phyloP scores from a whole-genome alignment of 192 early-diverging fungal species.

The Linderina pennispora region DNA sequence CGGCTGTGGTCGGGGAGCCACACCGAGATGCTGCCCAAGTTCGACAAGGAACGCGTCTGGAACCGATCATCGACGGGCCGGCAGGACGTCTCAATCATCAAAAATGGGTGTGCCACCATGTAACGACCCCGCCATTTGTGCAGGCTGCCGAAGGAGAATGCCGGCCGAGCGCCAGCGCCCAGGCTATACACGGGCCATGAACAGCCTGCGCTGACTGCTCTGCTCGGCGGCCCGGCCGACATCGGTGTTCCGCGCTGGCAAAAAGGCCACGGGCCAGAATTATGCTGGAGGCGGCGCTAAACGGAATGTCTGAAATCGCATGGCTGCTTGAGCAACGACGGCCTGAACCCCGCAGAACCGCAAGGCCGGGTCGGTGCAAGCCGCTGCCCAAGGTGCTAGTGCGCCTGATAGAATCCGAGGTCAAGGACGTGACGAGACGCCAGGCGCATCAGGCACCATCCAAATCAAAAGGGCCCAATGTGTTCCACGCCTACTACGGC shows the following conservation, averaged over 20 bases:
- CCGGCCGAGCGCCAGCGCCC: constrained; percentile 16
- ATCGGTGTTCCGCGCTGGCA: constrained; percentile 62
- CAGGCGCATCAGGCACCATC: constrained; percentile 60
- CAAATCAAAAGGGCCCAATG: constrained; percentile 64
- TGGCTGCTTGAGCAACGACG: constrained; percentile 70
- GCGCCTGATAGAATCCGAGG: constrained; percentile 48
- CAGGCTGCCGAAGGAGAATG: constrained; percentile 52
- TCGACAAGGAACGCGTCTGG: constrained; percentile 66
- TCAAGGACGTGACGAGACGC: constrained; percentile 41
- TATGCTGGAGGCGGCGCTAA: constrained; percentile 78
- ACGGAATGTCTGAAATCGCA: constrained; percentile 87
- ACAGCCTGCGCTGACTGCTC: constrained; percentile 72
- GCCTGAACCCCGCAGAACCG: constrained; percentile 14
- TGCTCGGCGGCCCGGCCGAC: constrained; percentile 65
- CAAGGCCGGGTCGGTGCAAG: constrained; percentile 52
- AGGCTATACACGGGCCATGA: constrained; percentile 48
- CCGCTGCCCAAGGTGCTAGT: constrained; percentile 67
- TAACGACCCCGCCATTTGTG: constrained; percentile 72
- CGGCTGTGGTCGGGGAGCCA: constrained; percentile 66
- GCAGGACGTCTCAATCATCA: constrained; percentile 60
- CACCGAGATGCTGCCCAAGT: constrained; percentile 66
- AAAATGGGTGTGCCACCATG: constrained; percentile 90
- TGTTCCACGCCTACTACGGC: constrained; percentile 75
- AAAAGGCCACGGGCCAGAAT: constrained; percentile 62
- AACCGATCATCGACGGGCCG: constrained; percentile 48